phyloP scores from a whole-genome alignment of 2,329 filamentous ascomycete species.

The Neonectria punicea region DNA sequence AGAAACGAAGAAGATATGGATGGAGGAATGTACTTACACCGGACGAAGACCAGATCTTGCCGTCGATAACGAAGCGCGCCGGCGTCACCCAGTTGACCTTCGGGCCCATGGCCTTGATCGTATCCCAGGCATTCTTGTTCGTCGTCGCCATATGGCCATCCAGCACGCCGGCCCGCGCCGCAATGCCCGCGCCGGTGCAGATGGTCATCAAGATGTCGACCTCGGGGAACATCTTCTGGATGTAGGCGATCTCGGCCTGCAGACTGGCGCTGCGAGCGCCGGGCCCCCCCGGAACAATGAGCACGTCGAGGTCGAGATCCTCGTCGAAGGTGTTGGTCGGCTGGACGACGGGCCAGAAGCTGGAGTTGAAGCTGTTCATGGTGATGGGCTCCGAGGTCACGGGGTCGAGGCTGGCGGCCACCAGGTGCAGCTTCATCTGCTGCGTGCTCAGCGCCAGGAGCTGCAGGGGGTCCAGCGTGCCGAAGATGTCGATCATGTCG shows the following conservation, averaged over 20 bases:
- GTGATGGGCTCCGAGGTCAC: conserved; percentile 49
- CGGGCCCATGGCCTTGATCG: conserved; percentile 58
- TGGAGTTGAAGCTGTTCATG: conserved; percentile 48
- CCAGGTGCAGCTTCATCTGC: conserved; percentile 53
- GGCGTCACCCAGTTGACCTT: conserved; percentile 68
- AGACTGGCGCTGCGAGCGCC: conserved; percentile 56
- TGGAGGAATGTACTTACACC: conserved; percentile 53
- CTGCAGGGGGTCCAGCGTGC: conserved; percentile 58
- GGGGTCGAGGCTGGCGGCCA: conserved; percentile 54
- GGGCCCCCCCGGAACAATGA: conserved; percentile 73
- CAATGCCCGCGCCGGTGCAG: conserved; percentile 71
- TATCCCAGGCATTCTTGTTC: conserved; percentile 69
- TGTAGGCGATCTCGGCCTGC: conserved; percentile 51
- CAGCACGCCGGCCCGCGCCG: conserved; percentile 68
- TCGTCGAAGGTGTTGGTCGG: conserved; percentile 64
- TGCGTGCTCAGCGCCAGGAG: conserved; percentile 47
- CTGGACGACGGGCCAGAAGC: conserved; percentile 49
- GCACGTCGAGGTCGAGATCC: conserved; percentile 63
- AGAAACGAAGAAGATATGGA: not conserved
- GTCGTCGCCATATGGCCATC: conserved; percentile 71
- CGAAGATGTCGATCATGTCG: conserved; percentile 58
- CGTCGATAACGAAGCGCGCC: conserved; percentile 73
- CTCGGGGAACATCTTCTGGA: conserved; percentile 53
- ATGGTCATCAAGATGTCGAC: conserved; percentile 70
- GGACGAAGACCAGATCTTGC: conserved; percentile 73